A percentile compares a stretch with the other conserved stretches of the same genome.
phyloP scores from a whole-genome alignment of 345 rosid species.

The Euphorbia tirucalli region DNA sequence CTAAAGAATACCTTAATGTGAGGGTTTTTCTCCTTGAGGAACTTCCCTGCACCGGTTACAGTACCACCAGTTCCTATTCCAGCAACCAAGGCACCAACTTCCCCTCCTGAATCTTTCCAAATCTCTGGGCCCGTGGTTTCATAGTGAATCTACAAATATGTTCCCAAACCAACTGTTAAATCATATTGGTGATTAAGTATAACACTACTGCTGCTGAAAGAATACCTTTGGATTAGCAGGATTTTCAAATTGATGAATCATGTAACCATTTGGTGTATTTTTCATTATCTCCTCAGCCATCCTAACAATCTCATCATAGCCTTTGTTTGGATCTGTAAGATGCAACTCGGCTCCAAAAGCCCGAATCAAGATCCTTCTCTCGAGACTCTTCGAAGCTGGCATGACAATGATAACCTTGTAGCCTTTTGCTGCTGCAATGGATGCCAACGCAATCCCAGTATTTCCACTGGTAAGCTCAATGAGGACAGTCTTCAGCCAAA shows the following conservation, averaged over 20 bases:
- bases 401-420: conserved; percentile 18
- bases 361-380: conserved; percentile 22
- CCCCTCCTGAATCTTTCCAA: conserved; percentile 23
- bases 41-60: conserved; percentile 27
- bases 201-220: not conserved
- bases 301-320: not conserved
- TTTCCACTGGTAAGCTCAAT: conserved; percentile 29
- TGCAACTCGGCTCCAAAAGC: conserved; percentile 29
- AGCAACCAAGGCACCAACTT: conserved; percentile 20
- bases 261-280: conserved; percentile 25
- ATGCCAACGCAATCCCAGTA: conserved; percentile 24
- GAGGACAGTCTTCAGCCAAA: conserved; percentile 20
- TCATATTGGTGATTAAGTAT: not conserved
- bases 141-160: conserved; percentile 17
- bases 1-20: conserved; percentile 17
- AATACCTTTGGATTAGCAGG: conserved; percentile 23
- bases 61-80: conserved; percentile 32
- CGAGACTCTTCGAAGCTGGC: conserved; percentile 29
- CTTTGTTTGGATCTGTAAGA: conserved; percentile 17
- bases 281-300: conserved; percentile 21
- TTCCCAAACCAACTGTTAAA: not conserved
- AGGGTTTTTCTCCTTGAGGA: conserved; percentile 25
- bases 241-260: conserved; percentile 26
- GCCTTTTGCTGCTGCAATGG: conserved; percentile 26
- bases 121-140: conserved; percentile 33